phyloP scores from a whole-genome alignment of 2,329 filamentous ascomycete genomes.

The Harringtonia lauricola region DNA sequence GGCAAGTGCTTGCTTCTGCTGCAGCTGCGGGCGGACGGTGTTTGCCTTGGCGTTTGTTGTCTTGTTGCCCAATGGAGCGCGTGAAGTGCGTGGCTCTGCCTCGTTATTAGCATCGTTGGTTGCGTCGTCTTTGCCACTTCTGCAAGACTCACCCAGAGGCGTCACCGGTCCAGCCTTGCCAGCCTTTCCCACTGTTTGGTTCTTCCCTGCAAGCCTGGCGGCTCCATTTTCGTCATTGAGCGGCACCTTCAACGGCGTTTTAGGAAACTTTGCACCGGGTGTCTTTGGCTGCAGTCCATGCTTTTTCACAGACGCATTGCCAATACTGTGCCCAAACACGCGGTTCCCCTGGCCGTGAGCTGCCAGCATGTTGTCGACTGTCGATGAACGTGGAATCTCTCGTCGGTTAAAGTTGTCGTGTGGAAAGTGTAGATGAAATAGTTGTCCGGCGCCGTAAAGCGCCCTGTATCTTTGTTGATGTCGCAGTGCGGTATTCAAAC shows the following conservation, averaged over 20 bases:
- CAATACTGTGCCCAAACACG: slow-evolving; percentile 62
- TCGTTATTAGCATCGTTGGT: slow-evolving; percentile 1
- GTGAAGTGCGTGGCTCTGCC: slow-evolving; percentile 47
- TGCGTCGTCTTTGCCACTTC: not conserved
- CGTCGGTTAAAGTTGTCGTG: not conserved
- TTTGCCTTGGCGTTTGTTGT: slow-evolving; percentile 79
- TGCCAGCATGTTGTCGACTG: slow-evolving; percentile 50
- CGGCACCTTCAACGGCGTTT: slow-evolving; percentile 69
- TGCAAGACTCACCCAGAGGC: slow-evolving; percentile 54
- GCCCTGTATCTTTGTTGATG: too few relatives aligned
- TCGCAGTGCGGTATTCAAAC: not conserved
- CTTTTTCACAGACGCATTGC: slow-evolving; percentile 56
- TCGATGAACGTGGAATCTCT: not conserved
- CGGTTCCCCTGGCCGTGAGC: slow-evolving; percentile 82
- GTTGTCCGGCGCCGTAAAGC: too few relatives aligned
- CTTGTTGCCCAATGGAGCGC: slow-evolving; percentile 83
- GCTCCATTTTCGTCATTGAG: slow-evolving; percentile 74
- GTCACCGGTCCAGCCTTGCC: slow-evolving; percentile 58
- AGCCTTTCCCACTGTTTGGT: slow-evolving; percentile 37
- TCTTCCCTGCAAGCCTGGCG: slow-evolving; percentile 34
- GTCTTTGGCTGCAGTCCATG: slow-evolving; percentile 66
- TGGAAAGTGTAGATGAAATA: too few relatives aligned
- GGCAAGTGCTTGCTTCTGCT: slow-evolving; percentile 28
- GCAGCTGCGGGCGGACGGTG: slow-evolving; percentile 33
- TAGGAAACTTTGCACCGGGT: slow-evolving; percentile 62